phyloP scores from a whole-genome alignment of 2,329 filamentous ascomycete species.

The Fusarium devonianum region DNA sequence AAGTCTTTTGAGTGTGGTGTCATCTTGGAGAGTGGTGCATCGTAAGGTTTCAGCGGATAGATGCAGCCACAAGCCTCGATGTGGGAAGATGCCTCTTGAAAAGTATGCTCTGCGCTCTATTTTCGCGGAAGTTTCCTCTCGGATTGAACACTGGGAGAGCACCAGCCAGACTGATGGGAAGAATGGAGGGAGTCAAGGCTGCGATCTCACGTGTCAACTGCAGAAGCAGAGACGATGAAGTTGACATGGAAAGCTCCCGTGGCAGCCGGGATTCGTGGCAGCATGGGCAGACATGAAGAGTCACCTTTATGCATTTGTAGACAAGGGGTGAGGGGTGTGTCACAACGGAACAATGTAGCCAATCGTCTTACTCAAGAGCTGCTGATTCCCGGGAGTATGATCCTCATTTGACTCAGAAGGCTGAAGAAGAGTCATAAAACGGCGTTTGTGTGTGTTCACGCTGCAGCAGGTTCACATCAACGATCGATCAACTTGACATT shows the following conservation, averaged over 20 bases:
- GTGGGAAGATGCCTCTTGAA: not conserved
- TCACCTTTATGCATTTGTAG: constrained; percentile 18
- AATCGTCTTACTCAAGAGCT: constrained; percentile 19
- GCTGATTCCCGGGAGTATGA: constrained; percentile 24
- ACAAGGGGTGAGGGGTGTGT: constrained; percentile 31
- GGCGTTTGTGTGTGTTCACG: constrained; percentile 23
- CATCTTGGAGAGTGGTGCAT: constrained; percentile 27
- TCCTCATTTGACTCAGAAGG: constrained; percentile 35
- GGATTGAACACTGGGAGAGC: not conserved
- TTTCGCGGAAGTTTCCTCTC: not conserved
- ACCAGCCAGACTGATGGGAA: no score
- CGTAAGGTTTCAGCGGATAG: constrained; percentile 26
- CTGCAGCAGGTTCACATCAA: constrained; percentile 21
- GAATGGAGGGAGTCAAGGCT: not conserved
- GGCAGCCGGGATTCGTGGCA: constrained; percentile 31
- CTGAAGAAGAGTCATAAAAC: constrained; percentile 13
- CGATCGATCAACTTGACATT: not conserved
- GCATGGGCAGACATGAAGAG: constrained; percentile 24
- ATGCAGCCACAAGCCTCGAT: constrained; percentile 4
- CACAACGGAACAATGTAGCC: constrained; percentile 22
- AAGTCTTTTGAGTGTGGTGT: constrained; percentile 25
- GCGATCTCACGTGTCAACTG: constrained; percentile 21
- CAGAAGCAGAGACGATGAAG: constrained; percentile 3
- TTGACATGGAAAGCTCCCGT: constrained; percentile 24
- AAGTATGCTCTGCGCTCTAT: not conserved